These are phyloP conservation scores for Thecaphora frezii DNA, from an alignment of 1,284 basidiomycete species.

Conservation along the genomic window DNA sequence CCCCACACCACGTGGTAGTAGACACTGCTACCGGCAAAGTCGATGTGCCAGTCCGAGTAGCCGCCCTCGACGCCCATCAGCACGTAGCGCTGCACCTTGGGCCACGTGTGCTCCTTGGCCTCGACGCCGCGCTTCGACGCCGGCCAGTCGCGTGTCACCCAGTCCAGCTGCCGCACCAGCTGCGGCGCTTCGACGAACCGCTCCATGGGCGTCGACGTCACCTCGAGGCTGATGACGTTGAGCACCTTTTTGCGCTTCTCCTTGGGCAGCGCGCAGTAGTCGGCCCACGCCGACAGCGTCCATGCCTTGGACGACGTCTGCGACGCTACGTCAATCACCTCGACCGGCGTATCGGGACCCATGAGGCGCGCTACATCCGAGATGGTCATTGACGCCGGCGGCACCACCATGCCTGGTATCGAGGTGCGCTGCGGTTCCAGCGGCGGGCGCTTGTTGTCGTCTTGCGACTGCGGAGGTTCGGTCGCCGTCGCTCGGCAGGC, in stretches of 20 bases:
- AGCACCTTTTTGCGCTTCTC: slow-evolving; percentile 68
- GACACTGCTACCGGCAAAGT: slow-evolving; percentile 44
- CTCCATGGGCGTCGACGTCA: slow-evolving; percentile 74
- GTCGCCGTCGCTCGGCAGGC: too few species aligned
- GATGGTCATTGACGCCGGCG: slow-evolving; percentile 69
- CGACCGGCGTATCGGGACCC: slow-evolving; percentile 59
- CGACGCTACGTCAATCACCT: slow-evolving; percentile 58
- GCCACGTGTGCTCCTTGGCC: slow-evolving; percentile 64
- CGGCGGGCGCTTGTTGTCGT: not conserved
- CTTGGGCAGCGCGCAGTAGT: slow-evolving; percentile 74
- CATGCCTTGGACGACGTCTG: slow-evolving; percentile 64
- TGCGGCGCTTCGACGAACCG: slow-evolving; percentile 78
- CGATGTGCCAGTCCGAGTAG: slow-evolving; percentile 69
- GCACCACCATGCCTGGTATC: slow-evolving; percentile 72
- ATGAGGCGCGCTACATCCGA: slow-evolving; percentile 77
- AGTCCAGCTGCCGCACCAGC: slow-evolving; percentile 75
- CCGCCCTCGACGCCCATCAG: slow-evolving; percentile 83
- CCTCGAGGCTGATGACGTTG: slow-evolving; percentile 86
- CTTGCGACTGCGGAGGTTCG: not conserved
- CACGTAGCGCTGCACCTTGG: slow-evolving; percentile 94
- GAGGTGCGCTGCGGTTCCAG: slow-evolving; percentile 14
- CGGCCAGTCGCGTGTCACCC: slow-evolving; percentile 96
- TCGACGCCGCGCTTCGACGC: slow-evolving; percentile 37
- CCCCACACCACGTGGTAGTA: slow-evolving; percentile 46
- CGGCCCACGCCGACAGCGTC: slow-evolving; percentile 86